Evolutionary conservation across 202 grass and related monocot species (phyloP), one percentile per base, ranked within the genome.

Genomic region (Saccharum hybrid): DNA sequence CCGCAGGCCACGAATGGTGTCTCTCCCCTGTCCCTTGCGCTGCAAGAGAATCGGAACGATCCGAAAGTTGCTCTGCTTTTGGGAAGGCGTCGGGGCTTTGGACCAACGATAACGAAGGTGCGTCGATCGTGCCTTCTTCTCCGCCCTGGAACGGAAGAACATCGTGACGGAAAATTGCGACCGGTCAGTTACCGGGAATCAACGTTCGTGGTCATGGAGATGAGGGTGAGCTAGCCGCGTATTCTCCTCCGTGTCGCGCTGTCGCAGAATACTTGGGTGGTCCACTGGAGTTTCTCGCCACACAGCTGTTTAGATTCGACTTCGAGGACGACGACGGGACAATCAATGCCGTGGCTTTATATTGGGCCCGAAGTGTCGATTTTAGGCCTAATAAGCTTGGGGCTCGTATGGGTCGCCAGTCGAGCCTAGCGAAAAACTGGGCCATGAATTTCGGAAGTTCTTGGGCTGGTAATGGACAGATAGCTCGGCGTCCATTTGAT

Each of bases 21-120:
- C 11, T 66, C 1, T 43, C 9, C 8, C 30, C 5, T 13, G 11
- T 14, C n/a, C 40, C 28, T 16, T 28, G 56, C 42, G 30, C 67
- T 48, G 59, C 28, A 0, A 49, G 63, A 16, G 71, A 60, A 84
- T 48, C 75, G 54, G 16, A 40, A 77, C 64, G 6, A 52, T 19
- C 54, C 26, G 39, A 76, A 87, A 71, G 67, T 9, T 41, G 43
- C 22, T 13, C 38, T 8, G 63, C 68, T 61, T 41, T 72, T 33
- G 2, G 3, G 10, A 19, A 72, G 40, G 12, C 60, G 5, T 28
- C 6, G 37, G 31, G 2, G 40, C 5, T n/a, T 6, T 4, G 11
- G 38, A 22, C 23, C n/a, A 16, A n/a, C 2, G 18, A 36, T 14
- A 16, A n/a, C 2, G 18, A 36, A 9, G 69, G 69, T 15, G 57